Evolutionary conservation across 2,329 filamentous ascomycete genomes (phyloP).

Genomic region (Talaromyces amestolkiae): DNA sequence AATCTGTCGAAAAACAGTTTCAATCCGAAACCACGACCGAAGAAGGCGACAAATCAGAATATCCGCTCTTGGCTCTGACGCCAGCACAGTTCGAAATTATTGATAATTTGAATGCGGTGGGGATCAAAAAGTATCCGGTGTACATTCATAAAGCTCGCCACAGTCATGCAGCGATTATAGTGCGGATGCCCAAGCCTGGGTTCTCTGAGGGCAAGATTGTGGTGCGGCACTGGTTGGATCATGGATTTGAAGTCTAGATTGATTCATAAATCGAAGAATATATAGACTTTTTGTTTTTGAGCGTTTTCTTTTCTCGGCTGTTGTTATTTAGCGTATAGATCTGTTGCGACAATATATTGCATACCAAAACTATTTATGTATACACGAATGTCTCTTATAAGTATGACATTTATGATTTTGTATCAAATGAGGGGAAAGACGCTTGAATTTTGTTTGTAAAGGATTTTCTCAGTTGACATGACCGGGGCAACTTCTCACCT

Average conservation of each 20-base stretch:
- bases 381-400: no score
- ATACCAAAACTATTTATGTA: no score
- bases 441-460: no score
- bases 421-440: no score
- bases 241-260: slow-evolving; percentile 59
- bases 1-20: background rate
- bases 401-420: no score
- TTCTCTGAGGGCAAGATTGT: slow-evolving; percentile 78
- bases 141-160: slow-evolving; percentile 64
- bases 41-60: slow-evolving; percentile 36
- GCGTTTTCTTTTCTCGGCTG: background rate
- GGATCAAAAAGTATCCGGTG: slow-evolving; percentile 58
- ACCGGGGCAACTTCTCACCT: background rate
- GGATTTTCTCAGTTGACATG: background rate
- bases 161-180: slow-evolving; percentile 86
- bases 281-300: background rate
- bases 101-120: slow-evolving; percentile 65
- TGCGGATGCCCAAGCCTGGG: slow-evolving; percentile 63
- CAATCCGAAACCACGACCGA: background rate
- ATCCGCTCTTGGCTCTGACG: slow-evolving; percentile 74
- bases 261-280: background rate
- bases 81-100: slow-evolving; percentile 84
- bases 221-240: slow-evolving; percentile 74
- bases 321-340: background rate
- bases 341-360: no score